A percentile compares a stretch with the other conserved stretches of the same genome.
Evolutionary conservation across 75 land plant species (phyloP).

Genomic region (Cunninghamia lanceolata): DNA sequence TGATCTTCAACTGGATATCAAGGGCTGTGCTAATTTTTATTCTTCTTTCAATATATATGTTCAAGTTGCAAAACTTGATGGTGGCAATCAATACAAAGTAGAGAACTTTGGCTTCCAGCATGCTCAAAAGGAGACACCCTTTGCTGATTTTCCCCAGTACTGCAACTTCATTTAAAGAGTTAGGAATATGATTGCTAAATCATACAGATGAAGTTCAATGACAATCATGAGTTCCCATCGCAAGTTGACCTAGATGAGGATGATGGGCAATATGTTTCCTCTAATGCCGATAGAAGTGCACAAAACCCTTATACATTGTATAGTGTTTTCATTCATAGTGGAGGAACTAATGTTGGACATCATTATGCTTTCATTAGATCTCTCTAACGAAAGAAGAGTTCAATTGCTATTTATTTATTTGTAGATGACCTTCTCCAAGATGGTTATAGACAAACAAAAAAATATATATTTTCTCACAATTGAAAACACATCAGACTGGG

Average conservation of each 20-base stretch:
- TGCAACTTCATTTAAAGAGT: slow-evolving; percentile 48
- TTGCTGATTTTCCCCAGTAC: slow-evolving; percentile 53
- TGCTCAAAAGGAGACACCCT: slow-evolving; percentile 51
- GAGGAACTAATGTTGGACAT: slow-evolving; percentile 47
- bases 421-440: too few species aligned
- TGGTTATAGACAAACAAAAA: too few species aligned
- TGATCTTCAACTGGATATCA: slow-evolving; percentile 72
- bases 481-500: too few species aligned
- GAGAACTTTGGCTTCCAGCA: slow-evolving; percentile 64
- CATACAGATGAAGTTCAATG: slow-evolving; percentile 50
- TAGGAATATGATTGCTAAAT: slow-evolving; percentile 52
- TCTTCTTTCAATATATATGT: slow-evolving; percentile 75
- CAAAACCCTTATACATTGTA: slow-evolving; percentile 46
- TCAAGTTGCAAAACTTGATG: slow-evolving; percentile 60
- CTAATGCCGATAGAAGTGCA: slow-evolving; percentile 43
- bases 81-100: slow-evolving; percentile 68
- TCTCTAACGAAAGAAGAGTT: too few species aligned
- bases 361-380: slow-evolving; percentile 52
- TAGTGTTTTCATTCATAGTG: slow-evolving; percentile 58
- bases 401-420: too few species aligned
- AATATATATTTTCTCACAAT: too few species aligned
- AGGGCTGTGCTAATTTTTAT: slow-evolving; percentile 64
- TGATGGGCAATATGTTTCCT: slow-evolving; percentile 39
- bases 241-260: slow-evolving; percentile 51
- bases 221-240: slow-evolving; percentile 46